phyloP scores from a whole-genome alignment of 345 rosid genomes.

The Citrus sp. region DNA sequence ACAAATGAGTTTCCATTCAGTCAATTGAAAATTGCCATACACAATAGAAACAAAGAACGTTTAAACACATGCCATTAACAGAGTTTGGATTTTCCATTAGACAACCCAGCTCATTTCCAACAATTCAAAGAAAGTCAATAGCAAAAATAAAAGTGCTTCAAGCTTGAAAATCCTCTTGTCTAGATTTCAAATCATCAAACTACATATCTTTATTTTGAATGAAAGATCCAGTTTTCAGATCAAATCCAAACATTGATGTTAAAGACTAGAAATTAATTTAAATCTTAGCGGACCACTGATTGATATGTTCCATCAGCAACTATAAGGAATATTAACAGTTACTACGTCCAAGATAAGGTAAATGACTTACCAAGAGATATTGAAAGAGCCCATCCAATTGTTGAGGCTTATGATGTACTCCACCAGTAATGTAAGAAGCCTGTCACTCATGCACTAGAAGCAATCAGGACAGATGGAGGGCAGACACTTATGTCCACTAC shows the following conservation, averaged over 20 bases:
- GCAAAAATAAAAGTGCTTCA: background rate
- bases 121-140: background rate
- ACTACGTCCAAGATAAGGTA: background rate
- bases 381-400: conserved; percentile 89
- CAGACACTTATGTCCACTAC: conserved; percentile 1
- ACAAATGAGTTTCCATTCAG: background rate
- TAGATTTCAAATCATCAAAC: background rate
- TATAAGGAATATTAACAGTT: background rate
- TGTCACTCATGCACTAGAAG: conserved; percentile 23
- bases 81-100: background rate
- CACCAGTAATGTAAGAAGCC: conserved; percentile 95
- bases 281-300: background rate
- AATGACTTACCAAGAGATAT: conserved; percentile 58
- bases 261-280: background rate
- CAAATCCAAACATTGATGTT: background rate
- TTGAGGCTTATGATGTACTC: conserved; percentile 87
- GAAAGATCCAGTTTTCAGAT: background rate
- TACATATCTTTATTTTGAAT: background rate
- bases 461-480: conserved; percentile 12
- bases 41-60: background rate
- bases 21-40: background rate
- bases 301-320: background rate
- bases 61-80: too few species aligned
- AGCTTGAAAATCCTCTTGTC: background rate
- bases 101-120: background rate